These are phyloP conservation scores for Colletotrichum endophyticum DNA, from an alignment of 2,329 filamentous ascomycete genomes.

Conservation along the genomic window DNA sequence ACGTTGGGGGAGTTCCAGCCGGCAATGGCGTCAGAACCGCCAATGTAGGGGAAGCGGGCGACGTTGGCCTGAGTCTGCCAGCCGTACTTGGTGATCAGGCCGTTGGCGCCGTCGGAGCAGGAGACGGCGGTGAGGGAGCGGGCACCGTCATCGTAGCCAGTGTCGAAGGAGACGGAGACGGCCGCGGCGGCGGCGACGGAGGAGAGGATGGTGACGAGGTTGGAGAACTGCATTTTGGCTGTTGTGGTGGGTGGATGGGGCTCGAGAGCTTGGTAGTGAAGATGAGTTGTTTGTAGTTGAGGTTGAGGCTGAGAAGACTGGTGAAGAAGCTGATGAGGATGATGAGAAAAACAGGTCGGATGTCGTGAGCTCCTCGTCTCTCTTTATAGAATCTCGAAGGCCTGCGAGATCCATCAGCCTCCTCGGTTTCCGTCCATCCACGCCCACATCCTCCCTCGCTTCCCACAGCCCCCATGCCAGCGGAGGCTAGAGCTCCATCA, in stretches of 20 bases:
- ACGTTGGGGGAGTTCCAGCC: conserved; percentile 59
- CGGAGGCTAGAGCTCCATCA: neutral
- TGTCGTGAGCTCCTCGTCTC: neutral
- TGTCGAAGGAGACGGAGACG: conserved; percentile 70
- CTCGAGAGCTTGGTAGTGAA: neutral
- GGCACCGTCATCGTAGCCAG: conserved; percentile 67
- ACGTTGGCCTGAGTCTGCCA: conserved; percentile 61
- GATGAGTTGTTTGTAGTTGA: neutral
- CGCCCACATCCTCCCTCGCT: neutral
- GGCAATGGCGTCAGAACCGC: conserved; percentile 54
- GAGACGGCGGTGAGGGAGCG: conserved; percentile 62
- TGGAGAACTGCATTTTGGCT: conserved; percentile 49
- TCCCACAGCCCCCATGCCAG: neutral
- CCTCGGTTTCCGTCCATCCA: neutral
- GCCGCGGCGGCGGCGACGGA: conserved; percentile 41
- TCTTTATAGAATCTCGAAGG: conserved; percentile 4
- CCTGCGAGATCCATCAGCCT: neutral
- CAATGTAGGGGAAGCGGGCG: conserved; percentile 59
- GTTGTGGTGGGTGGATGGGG: conserved; percentile 21
- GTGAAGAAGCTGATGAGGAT: conserved; percentile 12
- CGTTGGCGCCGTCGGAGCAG: conserved; percentile 73
- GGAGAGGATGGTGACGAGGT: conserved; percentile 42
- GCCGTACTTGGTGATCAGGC: conserved; percentile 66
- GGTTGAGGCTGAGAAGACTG: neutral
- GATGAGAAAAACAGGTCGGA: neutral